phyloP scores from a whole-genome alignment of 2,329 filamentous ascomycete genomes.

The Aspergillus sp. region DNA sequence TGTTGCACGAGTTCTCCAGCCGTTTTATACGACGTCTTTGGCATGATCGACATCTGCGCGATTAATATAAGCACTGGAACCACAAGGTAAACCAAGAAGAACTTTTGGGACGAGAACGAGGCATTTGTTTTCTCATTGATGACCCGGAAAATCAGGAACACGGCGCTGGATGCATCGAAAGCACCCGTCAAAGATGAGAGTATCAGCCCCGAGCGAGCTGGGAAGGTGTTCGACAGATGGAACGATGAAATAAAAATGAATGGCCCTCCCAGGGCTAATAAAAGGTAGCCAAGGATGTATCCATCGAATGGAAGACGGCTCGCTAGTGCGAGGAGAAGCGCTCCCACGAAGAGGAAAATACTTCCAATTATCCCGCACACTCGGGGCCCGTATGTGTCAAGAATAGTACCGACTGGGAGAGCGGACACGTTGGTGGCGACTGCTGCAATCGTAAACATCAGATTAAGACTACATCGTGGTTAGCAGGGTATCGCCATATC shows the following conservation, averaged over 20 bases:
- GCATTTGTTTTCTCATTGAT: constrained; percentile 62
- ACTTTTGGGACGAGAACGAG: constrained; percentile 61
- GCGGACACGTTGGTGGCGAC: constrained; percentile 86
- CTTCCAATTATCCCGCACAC: constrained; percentile 72
- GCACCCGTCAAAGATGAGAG: constrained; percentile 76
- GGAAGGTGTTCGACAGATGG: constrained; percentile 82
- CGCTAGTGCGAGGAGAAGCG: constrained; percentile 70
- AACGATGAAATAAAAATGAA: constrained; percentile 83
- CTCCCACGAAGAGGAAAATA: constrained; percentile 67
- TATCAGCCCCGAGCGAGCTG: constrained; percentile 73
- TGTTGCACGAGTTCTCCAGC: constrained; percentile 78
- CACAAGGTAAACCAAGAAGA: constrained; percentile 71
- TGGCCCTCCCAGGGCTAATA: constrained; percentile 74
- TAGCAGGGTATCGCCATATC: neutral
- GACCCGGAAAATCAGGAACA: constrained; percentile 74
- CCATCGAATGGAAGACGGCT: constrained; percentile 68
- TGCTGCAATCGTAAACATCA: constrained; percentile 91
- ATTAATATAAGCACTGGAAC: constrained; percentile 68
- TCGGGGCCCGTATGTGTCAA: constrained; percentile 79
- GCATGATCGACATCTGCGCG: constrained; percentile 70
- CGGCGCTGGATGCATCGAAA: constrained; percentile 77
- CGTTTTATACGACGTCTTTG: constrained; percentile 76
- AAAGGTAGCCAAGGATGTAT: constrained; percentile 70
- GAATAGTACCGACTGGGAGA: constrained; percentile 78
- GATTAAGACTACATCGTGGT: constrained; percentile 60